Evolutionary conservation across 2,329 filamentous ascomycete genomes (phyloP).

Genomic region (Fusarium buharicum): DNA sequence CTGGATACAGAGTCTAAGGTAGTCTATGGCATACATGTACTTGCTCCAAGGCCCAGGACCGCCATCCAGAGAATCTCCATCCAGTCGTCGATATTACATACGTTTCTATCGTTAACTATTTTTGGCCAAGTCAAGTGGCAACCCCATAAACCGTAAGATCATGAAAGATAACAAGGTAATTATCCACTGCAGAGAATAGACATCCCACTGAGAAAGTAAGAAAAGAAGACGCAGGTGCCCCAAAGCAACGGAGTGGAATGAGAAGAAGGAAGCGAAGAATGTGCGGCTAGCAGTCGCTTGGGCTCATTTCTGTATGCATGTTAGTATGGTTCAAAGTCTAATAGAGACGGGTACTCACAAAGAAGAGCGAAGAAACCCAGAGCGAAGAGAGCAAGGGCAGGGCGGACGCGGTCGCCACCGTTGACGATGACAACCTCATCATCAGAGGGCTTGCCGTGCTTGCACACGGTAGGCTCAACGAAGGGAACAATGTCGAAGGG

Average conservation of each 20-base stretch:
- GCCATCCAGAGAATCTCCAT: slow-evolving; percentile 19
- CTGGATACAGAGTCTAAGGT: slow-evolving; percentile 13
- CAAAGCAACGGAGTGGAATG: slow-evolving; percentile 17
- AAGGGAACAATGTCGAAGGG: slow-evolving; percentile 21
- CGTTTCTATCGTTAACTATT: slow-evolving; percentile 33
- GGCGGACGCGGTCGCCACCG: slow-evolving; percentile 27
- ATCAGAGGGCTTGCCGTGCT: slow-evolving; percentile 13
- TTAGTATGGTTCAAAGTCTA: not conserved
- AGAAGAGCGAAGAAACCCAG: slow-evolving; percentile 31
- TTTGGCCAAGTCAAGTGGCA: slow-evolving; percentile 17
- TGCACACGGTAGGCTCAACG: slow-evolving; percentile 34
- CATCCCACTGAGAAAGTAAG: slow-evolving; percentile 29
- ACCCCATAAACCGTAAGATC: slow-evolving; percentile 35
- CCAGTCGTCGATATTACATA: slow-evolving; percentile 33
- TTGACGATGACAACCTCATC: slow-evolving; percentile 35
- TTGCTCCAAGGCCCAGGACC: slow-evolving; percentile 8
- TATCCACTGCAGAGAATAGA: slow-evolving; percentile 17
- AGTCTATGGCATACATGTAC: slow-evolving; percentile 27
- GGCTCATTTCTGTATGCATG: slow-evolving; percentile 11
- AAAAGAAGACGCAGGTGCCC: slow-evolving; percentile 12
- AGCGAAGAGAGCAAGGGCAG: slow-evolving; percentile 30
- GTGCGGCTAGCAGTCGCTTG: not conserved
- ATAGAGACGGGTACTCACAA: slow-evolving; percentile 12
- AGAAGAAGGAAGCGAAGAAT: slow-evolving; percentile 23
- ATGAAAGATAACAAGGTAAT: slow-evolving; percentile 18